Base-by-base conservation (phyloP, 345 rosid genomes). In the Aurinia saxatilis region DNA sequence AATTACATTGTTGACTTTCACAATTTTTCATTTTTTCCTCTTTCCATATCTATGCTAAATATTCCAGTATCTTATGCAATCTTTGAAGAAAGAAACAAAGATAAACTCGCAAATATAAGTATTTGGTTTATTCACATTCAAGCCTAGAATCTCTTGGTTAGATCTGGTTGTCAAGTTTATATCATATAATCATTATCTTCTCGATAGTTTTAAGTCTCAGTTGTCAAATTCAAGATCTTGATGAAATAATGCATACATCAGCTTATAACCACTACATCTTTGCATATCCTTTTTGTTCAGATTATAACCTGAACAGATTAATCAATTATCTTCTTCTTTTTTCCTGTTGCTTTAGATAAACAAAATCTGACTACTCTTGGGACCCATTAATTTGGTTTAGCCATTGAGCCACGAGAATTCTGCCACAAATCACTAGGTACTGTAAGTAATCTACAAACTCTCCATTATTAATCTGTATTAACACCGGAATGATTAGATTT, bases 391-490 rank as follows among this genome's bases (percentile, higher is more conserved):
- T n/a, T 29, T 40, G 48, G 37, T 57, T 37, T 40, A 17, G 74
- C 82, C 80, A 84, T 78, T 84, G 86, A 81, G 90, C 86, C 82
- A 61, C 83, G 82, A 78, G 66, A 39, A 23, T 39, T 56, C 6
- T 14, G 21, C 48, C 38, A 56, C n/a, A n/a, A 23, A 23, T 25
- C 21, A 35, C 44, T 53, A 53, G 78, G 77, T 77, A 81, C n/a
- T 83, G 84, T 67, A 33, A 73, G 81, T 77, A 79, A 1, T 3
- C 35, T 11, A 35, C n/a, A 39, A 56, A 13, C 35, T 21, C 45
- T 54, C 33, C 34, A 56, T 56, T 39, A 56, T 23, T 56, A 23
- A 27, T 56, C 35, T 37, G 38, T 10, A 2, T 56, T 23, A 56
- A 21, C 38, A 2, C 13, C 23, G 18, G 60, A 56, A 35, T 53